Evolutionary conservation across 768 basidiomycete species (phyloP), one percentile per base, ranked within the genome.

Genomic region (Xerocomellus dryophilus): DNA sequence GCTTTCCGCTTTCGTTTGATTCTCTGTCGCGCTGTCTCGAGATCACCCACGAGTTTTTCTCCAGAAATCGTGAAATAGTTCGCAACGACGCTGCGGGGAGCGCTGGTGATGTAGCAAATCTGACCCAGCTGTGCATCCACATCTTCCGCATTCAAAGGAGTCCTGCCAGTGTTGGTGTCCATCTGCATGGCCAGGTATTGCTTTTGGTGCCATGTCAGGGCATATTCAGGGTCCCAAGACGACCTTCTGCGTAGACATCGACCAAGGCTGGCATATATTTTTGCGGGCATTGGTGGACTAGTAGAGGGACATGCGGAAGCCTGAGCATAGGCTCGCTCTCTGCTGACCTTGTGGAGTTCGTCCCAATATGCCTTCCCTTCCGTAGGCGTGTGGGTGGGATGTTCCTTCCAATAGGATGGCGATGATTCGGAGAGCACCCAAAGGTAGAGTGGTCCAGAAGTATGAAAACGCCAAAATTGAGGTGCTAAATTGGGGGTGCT

Each of bases 131-230:
- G 70, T 29, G 60, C 61, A 11, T 68, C 71, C 21, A 66, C 71
- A 41, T 82, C 78, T 21, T 72, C 67, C 44, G 78, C 74, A 52
- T 83, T 74, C 31, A 85, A 64, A 4, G 83, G 79, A 0, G 79
- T 83, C 12, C 66, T 60, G 11, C 71, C 76, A 1, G 73, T 74
- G 5, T 68, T 56, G 18, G 66, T 58, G 51, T 82, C 75, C 14
- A 81, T 66, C 50, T 77, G 81, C 51, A 76, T 77, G 39, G 74
- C 75, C 57, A 92, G 70, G 69, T 84, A 90, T 51, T 80, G 80
- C 38, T 73, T 79, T 67, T 92, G 90, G 64, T 82, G 78, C 78
- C 80, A 83, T 0, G 85, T 81, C 43, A 92, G 68, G 50, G 76
- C 72, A 62, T 90, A 91, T 6, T 74, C 65, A 14, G 77, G 64